Base-by-base conservation (phyloP, 129 eudicot genomes). In the Ambrosia trifida region DNA sequence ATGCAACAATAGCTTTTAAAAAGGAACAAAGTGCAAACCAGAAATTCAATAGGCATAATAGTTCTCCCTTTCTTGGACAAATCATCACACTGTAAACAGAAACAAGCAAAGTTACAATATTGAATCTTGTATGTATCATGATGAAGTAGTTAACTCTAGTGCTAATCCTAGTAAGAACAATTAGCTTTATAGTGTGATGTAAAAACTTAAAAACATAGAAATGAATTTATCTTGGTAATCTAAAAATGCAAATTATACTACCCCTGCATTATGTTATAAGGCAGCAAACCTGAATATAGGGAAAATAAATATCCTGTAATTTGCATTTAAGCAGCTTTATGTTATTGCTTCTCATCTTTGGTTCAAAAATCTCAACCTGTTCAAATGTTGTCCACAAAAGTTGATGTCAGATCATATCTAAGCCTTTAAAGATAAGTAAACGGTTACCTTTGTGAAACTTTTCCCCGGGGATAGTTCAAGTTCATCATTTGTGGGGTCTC, bases 251-350 rank as follows among this genome's bases (percentile, higher is more conserved):
- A 28, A 73, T 5, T 33, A 62, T n/a, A 73, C 18, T 36, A 32
- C 16, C 17, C 46, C n/a, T 62, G 61, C 19, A 13, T 14, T 18
- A 50, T 50, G 24, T n/a, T 31, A 64, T 49, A 52, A 50, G 70
- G 31, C 7, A 43, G 31, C 57, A 69, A 66, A 91, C 97, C 97
- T 91, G 97, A 30, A 91, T 91, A 70, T 91, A 91, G 0, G 97
- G 97, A 64, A 87, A 91, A 69, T 91, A 91, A 2, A 91, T 88
- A 67, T 91, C 97, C 63, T 85, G 87, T 46, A 91, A 53, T 72
- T 58, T 85, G 83, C 88, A 83, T 57, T 73, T 75, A 4, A 91
- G 86, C 16, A 61, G 86, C 12, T 50, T 62, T 50, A 82, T 56
- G 61, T 78, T 62, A 52, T 66, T 36, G 30, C 36, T 58, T 57